Evolutionary conservation across 176 grass and related monocot species (phyloP), one percentile per base, ranked within the genome.

Genomic region (Tuctoria greenei): DNA sequence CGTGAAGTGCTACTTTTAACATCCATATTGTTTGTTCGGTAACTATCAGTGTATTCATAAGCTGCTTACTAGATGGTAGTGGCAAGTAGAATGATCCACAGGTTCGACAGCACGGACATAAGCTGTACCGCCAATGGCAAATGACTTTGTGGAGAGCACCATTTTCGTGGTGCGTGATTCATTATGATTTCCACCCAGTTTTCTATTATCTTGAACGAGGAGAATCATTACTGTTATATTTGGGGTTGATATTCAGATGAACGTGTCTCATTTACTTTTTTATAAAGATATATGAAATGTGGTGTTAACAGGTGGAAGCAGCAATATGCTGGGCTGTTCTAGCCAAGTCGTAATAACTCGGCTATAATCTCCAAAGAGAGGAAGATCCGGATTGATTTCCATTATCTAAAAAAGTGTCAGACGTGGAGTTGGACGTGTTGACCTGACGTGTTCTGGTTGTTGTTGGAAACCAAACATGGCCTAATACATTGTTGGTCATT

Each of bases 41-140:
- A 57, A 86, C 63, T 77, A 62, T 62, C 73, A 44, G 25, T 66
- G 34, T 18, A 63, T 66, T 82, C 12, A 50, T 82, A 41, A 42
- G 79, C 12, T 80, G 27, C 13, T 39, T 39, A 16, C 31, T 31
- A 28, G 17, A 20, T 67, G 31, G 23, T 14, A 7, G 60, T 37
- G 40, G 27, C 20, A 39, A 57, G 73, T 24, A 39, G 66, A 82
- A 67, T 87, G 68, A 54, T 83, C 79, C 14, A 43, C 14, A 43
- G 67, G 35, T 4, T 20, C 31, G 23, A 15, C 63, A 65, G n/a
- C 67, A 25, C 40, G 34, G 42, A 61, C 36, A 78, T 42, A 34
- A 71, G 61, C 56, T 40, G 27, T 3, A 26, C 46, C 46, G 27
- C 38, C 58, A 69, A 64, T 65, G 12, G 18, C 6, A 51, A 9